Percentiles rank a stretch among this genome's conserved stretches.
These are phyloP conservation scores for Botrytis cinerea DNA, from an alignment of 2,329 filamentous ascomycete species.

Conservation along the genomic window DNA sequence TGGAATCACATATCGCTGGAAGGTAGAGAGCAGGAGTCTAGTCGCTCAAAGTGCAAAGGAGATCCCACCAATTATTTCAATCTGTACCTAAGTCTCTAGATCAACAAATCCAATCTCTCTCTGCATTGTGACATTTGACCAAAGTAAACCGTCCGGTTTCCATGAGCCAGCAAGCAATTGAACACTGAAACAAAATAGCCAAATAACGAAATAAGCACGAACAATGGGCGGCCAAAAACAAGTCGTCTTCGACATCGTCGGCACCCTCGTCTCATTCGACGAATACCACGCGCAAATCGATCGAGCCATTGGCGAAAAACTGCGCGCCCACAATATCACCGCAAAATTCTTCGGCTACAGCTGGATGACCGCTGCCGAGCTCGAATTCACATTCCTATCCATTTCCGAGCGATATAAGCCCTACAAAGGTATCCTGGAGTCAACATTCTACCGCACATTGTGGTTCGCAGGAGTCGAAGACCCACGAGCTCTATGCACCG, in stretches of 20 bases:
- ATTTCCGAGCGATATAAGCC: slow-evolving; percentile 47
- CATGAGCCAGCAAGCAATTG: neutral
- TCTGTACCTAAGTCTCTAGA: neutral
- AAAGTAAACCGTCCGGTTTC: neutral
- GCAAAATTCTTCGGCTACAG: slow-evolving; percentile 48
- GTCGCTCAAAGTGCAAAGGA: neutral
- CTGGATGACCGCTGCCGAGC: slow-evolving; percentile 51
- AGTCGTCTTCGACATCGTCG: slow-evolving; percentile 54
- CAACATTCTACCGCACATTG: slow-evolving; percentile 53
- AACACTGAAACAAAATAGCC: neutral
- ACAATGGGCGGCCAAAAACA: slow-evolving; percentile 42
- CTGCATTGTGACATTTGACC: neutral
- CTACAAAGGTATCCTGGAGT: slow-evolving; percentile 47
- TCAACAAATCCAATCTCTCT: neutral
- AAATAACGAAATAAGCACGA: neutral
- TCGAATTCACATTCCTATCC: slow-evolving; percentile 52
- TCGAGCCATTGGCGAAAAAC: slow-evolving; percentile 45
- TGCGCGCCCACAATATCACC: slow-evolving; percentile 45
- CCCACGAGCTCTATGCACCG: slow-evolving; percentile 46
- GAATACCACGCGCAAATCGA: slow-evolving; percentile 47
- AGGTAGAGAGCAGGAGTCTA: too few relatives aligned
- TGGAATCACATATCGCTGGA: neutral
- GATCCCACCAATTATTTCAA: neutral
- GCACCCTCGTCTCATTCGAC: slow-evolving; percentile 51
- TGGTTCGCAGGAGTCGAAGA: slow-evolving; percentile 48